These are phyloP conservation scores for Cenococcum geophilum DNA, from an alignment of 495 filamentous ascomycete species.

Conservation along the genomic window DNA sequence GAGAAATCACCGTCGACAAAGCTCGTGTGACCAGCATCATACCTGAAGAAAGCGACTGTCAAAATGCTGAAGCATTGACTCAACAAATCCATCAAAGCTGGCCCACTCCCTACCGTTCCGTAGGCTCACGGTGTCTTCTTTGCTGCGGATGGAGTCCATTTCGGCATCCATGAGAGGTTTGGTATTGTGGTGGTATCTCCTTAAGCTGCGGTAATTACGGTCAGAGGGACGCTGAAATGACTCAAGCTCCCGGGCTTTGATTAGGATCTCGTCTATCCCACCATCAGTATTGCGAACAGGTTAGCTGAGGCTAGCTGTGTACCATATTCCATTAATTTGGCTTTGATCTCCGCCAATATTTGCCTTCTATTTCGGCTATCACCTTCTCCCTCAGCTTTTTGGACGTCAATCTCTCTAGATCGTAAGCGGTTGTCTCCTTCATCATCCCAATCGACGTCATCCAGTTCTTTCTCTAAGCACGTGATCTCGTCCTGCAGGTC, in stretches of 20 bases:
- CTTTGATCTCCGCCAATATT: slow-evolving; percentile 32
- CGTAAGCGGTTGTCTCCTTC: slow-evolving; percentile 19
- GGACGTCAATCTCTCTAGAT: slow-evolving; percentile 23
- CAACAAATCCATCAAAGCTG: slow-evolving; percentile 39
- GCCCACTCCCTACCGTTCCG: slow-evolving; percentile 39
- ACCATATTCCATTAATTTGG: slow-evolving; percentile 24
- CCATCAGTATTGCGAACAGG: slow-evolving; percentile 21
- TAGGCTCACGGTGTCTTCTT: slow-evolving; percentile 43
- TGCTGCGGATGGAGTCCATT: slow-evolving; percentile 36
- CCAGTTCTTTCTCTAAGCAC: slow-evolving; percentile 34
- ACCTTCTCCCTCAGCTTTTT: slow-evolving; percentile 11
- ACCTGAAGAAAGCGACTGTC: slow-evolving; percentile 32
- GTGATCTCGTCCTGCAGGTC: slow-evolving; percentile 34
- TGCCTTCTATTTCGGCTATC: slow-evolving; percentile 21
- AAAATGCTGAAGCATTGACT: slow-evolving; percentile 30
- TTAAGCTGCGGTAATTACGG: slow-evolving; percentile 38
- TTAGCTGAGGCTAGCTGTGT: slow-evolving; percentile 15
- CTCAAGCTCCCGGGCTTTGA: slow-evolving; percentile 36
- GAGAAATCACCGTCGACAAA: background rate
- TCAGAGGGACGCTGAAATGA: slow-evolving; percentile 36
- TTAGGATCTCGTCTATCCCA: slow-evolving; percentile 36
- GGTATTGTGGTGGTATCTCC: slow-evolving; percentile 36
- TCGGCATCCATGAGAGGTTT: slow-evolving; percentile 33
- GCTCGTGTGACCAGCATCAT: slow-evolving; percentile 2
- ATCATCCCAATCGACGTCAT: slow-evolving; percentile 32